Conservation (phyloP, 768 basidiomycete species). For the Mycena metata region DNA sequence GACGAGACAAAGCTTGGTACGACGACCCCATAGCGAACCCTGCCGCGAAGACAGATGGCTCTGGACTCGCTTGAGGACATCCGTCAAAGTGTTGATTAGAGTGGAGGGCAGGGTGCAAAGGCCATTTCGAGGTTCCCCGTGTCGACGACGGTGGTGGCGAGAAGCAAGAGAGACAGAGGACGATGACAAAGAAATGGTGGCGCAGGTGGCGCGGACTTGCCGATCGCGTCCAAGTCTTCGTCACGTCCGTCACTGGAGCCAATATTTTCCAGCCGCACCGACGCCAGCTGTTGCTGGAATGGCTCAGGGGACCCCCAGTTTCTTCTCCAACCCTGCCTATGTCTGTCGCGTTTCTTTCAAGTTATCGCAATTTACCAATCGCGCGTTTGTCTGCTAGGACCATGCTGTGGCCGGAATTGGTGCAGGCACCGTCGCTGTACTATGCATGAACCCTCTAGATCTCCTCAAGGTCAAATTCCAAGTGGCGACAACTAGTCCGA, state of each 20-base stretch:
- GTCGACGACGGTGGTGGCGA: neutral
- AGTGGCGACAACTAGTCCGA: constrained; percentile 77
- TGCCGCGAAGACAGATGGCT: too few species aligned
- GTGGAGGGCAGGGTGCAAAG: too few species aligned
- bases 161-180: neutral
- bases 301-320: constrained; percentile 52
- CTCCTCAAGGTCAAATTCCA: constrained; percentile 95
- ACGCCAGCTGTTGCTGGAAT: constrained; percentile 39
- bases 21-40: too few species aligned
- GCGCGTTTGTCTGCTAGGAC: constrained; percentile 67
- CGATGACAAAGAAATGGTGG: constrained; percentile 21
- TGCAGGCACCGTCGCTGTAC: constrained; percentile 91
- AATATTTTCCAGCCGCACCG: neutral
- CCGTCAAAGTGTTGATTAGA: too few species aligned
- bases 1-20: too few species aligned
- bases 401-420: constrained; percentile 95
- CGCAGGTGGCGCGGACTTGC: constrained; percentile 21
- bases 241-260: constrained; percentile 2
- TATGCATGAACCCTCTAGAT: constrained; percentile 98
- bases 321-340: constrained; percentile 51
- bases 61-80: too few species aligned
- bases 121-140: too few species aligned
- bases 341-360: constrained; percentile 11
- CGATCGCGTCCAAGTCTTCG: neutral
- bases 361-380: neutral